Conservation (phyloP, 176 grass and related monocot genomes). For the Rhynchospora breviuscula region DNA sequence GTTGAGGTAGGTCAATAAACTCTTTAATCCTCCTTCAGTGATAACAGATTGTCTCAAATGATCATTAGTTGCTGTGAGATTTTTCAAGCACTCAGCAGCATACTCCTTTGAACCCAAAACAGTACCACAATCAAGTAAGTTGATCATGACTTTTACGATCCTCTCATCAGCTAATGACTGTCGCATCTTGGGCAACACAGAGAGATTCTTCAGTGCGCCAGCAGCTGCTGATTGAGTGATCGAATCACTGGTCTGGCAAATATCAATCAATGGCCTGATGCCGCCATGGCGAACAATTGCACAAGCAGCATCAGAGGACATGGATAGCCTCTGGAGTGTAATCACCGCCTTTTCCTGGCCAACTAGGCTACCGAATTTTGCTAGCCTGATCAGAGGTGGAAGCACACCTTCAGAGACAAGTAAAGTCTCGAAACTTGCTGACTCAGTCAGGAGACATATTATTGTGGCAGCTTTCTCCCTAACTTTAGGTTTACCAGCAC, state of each 20-base stretch:
- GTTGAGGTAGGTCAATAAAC: conserved; percentile 66
- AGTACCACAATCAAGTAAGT: conserved; percentile 49
- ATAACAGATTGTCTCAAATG: conserved; percentile 50
- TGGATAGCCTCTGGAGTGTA: conserved; percentile 66
- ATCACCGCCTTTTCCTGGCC: conserved; percentile 75
- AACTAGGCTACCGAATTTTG: conserved; percentile 57
- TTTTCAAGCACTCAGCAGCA: conserved; percentile 74
- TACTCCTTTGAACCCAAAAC: conserved; percentile 80
- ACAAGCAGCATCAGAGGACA: conserved; percentile 51
- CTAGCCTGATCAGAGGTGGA: conserved; percentile 56
- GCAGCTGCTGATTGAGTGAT: conserved; percentile 56
- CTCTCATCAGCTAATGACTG: conserved; percentile 71
- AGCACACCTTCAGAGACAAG: conserved; percentile 72
- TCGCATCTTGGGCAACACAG: conserved; percentile 53
- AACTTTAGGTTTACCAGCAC: conserved; percentile 46
- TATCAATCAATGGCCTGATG: conserved; percentile 63
- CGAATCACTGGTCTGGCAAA: conserved; percentile 68
- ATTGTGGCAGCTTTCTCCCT: conserved; percentile 65
- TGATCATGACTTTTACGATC: conserved; percentile 70
- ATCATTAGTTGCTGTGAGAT: conserved; percentile 64
- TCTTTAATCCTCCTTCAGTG: conserved; percentile 55
- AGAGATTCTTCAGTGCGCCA: conserved; percentile 72
- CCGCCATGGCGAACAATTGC: conserved; percentile 60
- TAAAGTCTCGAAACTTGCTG: conserved; percentile 53
- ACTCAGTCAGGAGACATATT: conserved; percentile 62